phyloP scores from a whole-genome alignment of 345 rosid genomes.

The Cardiospermum halicacabum region DNA sequence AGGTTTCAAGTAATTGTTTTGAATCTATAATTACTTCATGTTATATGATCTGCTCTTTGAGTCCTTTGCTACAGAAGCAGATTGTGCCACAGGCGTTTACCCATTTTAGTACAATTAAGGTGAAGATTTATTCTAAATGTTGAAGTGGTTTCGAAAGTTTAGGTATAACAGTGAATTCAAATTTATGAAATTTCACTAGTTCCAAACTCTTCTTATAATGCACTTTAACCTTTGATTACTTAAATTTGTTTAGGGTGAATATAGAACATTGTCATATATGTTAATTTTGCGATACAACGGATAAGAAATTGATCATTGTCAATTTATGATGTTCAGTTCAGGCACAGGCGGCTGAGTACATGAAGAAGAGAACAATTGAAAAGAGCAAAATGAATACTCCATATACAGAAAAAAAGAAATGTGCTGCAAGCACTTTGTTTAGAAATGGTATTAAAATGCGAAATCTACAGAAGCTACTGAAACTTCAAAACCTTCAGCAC shows the following conservation, averaged over 20 bases:
- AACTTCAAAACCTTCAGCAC: constrained; percentile 24
- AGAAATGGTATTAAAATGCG: constrained; percentile 69
- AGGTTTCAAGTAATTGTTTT: background rate
- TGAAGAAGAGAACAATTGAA: constrained; percentile 45
- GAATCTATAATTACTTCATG: background rate
- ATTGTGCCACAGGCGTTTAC: background rate
- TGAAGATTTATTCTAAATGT: background rate
- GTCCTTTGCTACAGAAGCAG: background rate
- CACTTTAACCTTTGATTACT: background rate
- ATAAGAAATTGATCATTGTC: background rate
- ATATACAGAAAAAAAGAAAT: constrained; percentile 18
- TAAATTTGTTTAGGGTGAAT: background rate
- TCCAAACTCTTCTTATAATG: background rate
- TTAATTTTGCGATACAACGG: background rate
- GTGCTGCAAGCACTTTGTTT: constrained; percentile 45
- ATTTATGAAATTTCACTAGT: background rate
- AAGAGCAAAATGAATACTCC: constrained; percentile 24
- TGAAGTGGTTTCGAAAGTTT: no score
- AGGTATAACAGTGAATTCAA: background rate
- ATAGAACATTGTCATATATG: background rate
- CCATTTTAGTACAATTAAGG: background rate
- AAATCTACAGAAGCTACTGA: constrained; percentile 36
- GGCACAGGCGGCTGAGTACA: constrained; percentile 57
- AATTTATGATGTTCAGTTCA: constrained; percentile 43
- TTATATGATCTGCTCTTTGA: background rate